Conservation (phyloP, 2,329 filamentous ascomycete species). For the Colletotrichum sp. region DNA sequence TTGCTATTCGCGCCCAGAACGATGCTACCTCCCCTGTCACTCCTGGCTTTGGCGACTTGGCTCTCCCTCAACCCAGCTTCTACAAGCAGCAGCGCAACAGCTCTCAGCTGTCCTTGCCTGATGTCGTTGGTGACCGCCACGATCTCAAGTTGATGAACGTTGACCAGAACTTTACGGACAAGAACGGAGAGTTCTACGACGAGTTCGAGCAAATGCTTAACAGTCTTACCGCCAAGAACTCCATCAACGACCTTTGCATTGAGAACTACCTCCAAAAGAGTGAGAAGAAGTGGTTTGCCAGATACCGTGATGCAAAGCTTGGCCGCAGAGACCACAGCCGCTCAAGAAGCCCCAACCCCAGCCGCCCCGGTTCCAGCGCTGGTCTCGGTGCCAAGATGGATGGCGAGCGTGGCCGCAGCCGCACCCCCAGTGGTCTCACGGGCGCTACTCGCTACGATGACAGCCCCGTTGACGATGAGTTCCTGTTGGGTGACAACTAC, state of each 20-base stretch:
- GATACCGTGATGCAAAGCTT: slow-evolving; percentile 63
- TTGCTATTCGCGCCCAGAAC: slow-evolving; percentile 27
- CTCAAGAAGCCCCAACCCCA: slow-evolving; percentile 34
- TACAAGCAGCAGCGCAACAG: slow-evolving; percentile 38
- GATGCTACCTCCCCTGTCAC: slow-evolving; percentile 1
- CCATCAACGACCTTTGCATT: slow-evolving; percentile 64
- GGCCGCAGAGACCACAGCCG: slow-evolving; percentile 44
- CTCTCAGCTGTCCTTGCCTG: slow-evolving; percentile 58
- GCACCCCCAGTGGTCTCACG: slow-evolving; percentile 33
- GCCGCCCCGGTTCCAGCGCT: slow-evolving; percentile 18
- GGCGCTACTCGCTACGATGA: slow-evolving; percentile 20
- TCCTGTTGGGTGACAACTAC: slow-evolving; percentile 62
- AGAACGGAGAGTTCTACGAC: slow-evolving; percentile 64
- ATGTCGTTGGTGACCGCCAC: slow-evolving; percentile 64
- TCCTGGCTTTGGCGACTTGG: slow-evolving; percentile 11
- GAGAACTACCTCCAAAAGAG: slow-evolving; percentile 69
- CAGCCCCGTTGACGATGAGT: slow-evolving; percentile 41
- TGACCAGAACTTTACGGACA: slow-evolving; percentile 71
- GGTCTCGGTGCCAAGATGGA: slow-evolving; percentile 25
- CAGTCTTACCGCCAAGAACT: slow-evolving; percentile 57
- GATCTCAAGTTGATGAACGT: slow-evolving; percentile 70
- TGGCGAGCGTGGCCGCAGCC: slow-evolving; percentile 26
- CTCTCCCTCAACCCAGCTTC: slow-evolving; percentile 16
- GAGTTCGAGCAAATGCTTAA: slow-evolving; percentile 64
- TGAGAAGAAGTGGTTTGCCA: slow-evolving; percentile 71